Conservation (phyloP, 768 basidiomycete species). For the Mycena leptocephala region DNA sequence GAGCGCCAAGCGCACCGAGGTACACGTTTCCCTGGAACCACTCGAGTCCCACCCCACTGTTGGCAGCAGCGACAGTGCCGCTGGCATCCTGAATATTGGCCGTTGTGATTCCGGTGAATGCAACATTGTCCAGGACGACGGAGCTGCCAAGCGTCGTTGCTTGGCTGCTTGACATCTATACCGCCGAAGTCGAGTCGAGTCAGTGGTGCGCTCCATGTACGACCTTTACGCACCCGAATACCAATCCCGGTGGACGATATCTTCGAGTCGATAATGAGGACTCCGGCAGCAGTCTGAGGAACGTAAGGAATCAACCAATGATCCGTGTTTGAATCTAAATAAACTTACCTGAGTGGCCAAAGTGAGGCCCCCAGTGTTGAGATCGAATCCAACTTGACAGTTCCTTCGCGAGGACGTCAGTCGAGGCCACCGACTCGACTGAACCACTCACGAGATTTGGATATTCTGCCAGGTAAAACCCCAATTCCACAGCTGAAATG, state of each 20-base stretch:
- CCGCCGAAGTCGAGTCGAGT: background rate
- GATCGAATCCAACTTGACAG: conserved; percentile 14
- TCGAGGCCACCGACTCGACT: background rate
- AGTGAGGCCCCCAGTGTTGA: conserved; percentile 2
- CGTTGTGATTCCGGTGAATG: background rate
- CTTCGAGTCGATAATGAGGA: conserved; percentile 1
- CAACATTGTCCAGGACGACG: conserved; percentile 1
- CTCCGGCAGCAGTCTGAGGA: background rate
- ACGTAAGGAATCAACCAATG: background rate
- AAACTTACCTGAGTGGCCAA: background rate
- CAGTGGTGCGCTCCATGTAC: too few relatives aligned
- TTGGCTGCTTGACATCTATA: conserved; percentile 1
- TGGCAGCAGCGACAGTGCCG: background rate
- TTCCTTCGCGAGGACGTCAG: background rate
- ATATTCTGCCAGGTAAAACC: conserved; percentile 18
- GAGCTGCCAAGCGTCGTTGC: background rate
- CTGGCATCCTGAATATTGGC: background rate
- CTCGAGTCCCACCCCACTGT: background rate
- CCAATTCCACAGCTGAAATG: background rate
- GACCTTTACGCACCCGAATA: background rate
- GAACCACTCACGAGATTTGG: background rate
- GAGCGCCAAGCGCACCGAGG: background rate
- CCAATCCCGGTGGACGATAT: background rate
- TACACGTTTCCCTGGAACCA: background rate
- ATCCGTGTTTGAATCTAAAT: background rate